phyloP scores from a whole-genome alignment of 1,284 basidiomycete species.

The Takashimella tepidaria region DNA sequence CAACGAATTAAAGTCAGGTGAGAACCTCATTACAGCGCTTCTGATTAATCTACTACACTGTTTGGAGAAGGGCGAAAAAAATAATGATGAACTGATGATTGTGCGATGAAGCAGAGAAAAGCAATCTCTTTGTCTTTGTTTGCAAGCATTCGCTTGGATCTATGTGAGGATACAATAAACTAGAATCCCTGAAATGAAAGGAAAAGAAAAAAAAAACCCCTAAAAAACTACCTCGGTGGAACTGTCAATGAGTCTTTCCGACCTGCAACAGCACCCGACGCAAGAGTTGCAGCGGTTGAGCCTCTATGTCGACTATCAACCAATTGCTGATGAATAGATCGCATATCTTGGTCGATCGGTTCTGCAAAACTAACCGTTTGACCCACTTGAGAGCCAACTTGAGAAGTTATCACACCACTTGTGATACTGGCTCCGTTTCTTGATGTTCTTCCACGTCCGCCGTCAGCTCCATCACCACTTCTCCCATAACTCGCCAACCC shows the following conservation, averaged over 20 bases:
- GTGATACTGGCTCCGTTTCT: not conserved
- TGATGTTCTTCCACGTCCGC: not conserved
- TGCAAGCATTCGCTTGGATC: too few species aligned
- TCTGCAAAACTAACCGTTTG: constrained; percentile 16
- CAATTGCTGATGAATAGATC: not conserved
- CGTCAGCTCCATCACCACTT: not conserved
- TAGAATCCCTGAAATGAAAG: too few species aligned
- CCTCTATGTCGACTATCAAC: not conserved
- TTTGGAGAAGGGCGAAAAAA: too few species aligned
- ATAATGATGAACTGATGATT: too few species aligned
- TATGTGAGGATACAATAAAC: too few species aligned
- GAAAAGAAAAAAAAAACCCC: too few species aligned
- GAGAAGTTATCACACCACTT: not conserved
- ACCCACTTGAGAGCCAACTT: not conserved
- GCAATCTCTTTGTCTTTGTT: too few species aligned
- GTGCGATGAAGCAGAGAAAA: too few species aligned
- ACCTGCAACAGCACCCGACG: not conserved
- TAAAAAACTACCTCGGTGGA: not conserved
- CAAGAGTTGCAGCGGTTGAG: not conserved
- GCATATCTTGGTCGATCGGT: constrained; percentile 1
- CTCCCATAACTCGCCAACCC: not conserved
- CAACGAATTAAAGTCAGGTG: too few species aligned
- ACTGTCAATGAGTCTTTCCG: not conserved
- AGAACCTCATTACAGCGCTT: too few species aligned
- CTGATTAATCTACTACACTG: too few species aligned